A percentile compares a stretch with the other conserved stretches of the same genome.
Evolutionary conservation across 1,139 yeast species (phyloP).

Genomic region (Yamadazyma aaseri): DNA sequence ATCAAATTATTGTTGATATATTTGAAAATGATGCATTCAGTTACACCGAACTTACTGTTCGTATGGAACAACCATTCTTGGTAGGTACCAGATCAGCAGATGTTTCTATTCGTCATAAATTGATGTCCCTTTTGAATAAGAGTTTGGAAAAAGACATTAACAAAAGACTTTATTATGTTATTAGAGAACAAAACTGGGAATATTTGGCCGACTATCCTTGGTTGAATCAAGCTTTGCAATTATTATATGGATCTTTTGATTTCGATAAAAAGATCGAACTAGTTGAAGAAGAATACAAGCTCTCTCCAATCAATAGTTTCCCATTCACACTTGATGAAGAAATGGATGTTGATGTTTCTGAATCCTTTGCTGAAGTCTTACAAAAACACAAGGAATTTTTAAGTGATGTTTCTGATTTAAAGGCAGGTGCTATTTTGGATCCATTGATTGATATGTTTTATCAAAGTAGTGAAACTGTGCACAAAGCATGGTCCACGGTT

Average conservation of each 20-base stretch:
- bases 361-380: slow-evolving; percentile 38
- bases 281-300: slow-evolving; percentile 47
- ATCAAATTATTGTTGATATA: slow-evolving; percentile 82
- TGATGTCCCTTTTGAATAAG: slow-evolving; percentile 77
- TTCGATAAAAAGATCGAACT: slow-evolving; percentile 46
- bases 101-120: slow-evolving; percentile 67
- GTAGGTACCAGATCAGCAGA: slow-evolving; percentile 89
- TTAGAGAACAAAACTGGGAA: slow-evolving; percentile 97
- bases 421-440: slow-evolving; percentile 58
- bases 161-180: slow-evolving; percentile 78
- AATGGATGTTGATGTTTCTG: slow-evolving; percentile 30
- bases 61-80: slow-evolving; percentile 96
- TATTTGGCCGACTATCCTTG: slow-evolving; percentile 89
- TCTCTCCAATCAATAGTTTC: slow-evolving; percentile 55
- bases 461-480: slow-evolving; percentile 76
- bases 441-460: slow-evolving; percentile 84
- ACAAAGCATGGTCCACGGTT: slow-evolving; percentile 78
- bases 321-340: slow-evolving; percentile 26
- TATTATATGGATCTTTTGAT: slow-evolving; percentile 77
- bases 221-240: slow-evolving; percentile 90
- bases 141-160: slow-evolving; percentile 79
- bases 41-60: slow-evolving; percentile 85
- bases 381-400: slow-evolving; percentile 54
- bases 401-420: slow-evolving; percentile 38
- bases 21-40: slow-evolving; percentile 80